phyloP scores from a whole-genome alignment of 2,329 filamentous ascomycete genomes.

The Lachnellula occidentalis region DNA sequence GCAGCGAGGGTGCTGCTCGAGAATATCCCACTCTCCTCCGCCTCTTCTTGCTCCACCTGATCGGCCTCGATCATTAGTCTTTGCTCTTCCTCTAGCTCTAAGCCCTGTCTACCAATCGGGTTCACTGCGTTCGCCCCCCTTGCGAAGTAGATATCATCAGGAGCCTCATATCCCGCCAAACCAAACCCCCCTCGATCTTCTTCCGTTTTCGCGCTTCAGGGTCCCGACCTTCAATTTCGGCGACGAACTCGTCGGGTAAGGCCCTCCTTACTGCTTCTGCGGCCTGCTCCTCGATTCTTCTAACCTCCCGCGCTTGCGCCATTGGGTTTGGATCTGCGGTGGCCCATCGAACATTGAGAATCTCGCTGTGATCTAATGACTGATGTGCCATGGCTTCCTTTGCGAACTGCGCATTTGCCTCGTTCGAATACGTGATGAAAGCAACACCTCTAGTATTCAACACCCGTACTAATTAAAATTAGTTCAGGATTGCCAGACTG shows the following conservation, averaged over 20 bases:
- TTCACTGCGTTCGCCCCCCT: conserved; percentile 66
- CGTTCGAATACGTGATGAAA: conserved; percentile 91
- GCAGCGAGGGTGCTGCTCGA: conserved; percentile 78
- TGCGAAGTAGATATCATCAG: conserved; percentile 90
- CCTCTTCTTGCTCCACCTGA: conserved; percentile 35
- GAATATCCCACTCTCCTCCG: conserved; percentile 60
- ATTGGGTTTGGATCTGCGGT: conserved; percentile 94
- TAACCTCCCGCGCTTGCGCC: conserved; percentile 85
- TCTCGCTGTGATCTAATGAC: conserved; percentile 81
- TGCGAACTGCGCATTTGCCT: conserved; percentile 84
- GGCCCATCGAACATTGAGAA: conserved; percentile 94
- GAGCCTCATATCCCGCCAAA: conserved; percentile 71
- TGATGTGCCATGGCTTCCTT: conserved; percentile 97
- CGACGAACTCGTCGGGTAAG: conserved; percentile 82
- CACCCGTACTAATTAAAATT: conserved; percentile 54
- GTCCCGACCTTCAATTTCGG: conserved; percentile 88
- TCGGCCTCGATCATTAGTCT: conserved; percentile 48
- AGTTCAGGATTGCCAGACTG: conserved; percentile 9
- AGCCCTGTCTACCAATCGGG: conserved; percentile 50
- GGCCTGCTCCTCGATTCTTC: conserved; percentile 88
- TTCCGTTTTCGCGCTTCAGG: conserved; percentile 81
- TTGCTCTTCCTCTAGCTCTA: conserved; percentile 60
- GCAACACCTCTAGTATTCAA: conserved; percentile 85
- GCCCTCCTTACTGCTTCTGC: conserved; percentile 88
- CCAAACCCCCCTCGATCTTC: conserved; percentile 86